Evolutionary conservation across 495 filamentous ascomycete genomes (phyloP).

Genomic region (Aspergillus hancockii): DNA sequence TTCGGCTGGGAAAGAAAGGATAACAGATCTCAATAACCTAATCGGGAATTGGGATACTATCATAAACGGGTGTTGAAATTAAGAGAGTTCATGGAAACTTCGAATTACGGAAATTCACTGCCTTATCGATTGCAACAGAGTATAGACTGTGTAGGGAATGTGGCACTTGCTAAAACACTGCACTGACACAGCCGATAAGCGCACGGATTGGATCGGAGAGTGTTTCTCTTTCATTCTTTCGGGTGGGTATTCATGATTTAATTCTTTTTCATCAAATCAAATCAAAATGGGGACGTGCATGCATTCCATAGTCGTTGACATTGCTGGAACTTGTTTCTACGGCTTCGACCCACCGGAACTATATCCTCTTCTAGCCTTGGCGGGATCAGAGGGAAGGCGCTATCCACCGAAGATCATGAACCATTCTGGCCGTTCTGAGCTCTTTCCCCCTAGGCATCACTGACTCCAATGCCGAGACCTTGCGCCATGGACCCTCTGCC

Average conservation of each 20-base stretch:
- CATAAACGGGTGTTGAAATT: not conserved
- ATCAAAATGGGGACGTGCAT: slow-evolving; percentile 2
- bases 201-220: not conserved
- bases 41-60: not conserved
- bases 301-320: slow-evolving; percentile 12
- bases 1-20: not conserved
- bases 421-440: not conserved
- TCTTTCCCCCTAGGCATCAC: slow-evolving; percentile 7
- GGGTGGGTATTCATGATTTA: not conserved
- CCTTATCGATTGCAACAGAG: not conserved
- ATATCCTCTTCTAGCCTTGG: slow-evolving; percentile 9
- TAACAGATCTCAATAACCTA: not conserved
- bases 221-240: not conserved
- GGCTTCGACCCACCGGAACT: slow-evolving; percentile 13
- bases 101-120: not conserved
- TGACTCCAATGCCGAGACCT: slow-evolving; percentile 9
- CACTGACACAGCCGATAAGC: not conserved
- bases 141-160: not conserved
- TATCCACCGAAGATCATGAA: slow-evolving; percentile 17
- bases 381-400: slow-evolving; percentile 7
- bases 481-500: slow-evolving; percentile 6
- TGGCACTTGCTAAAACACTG: not conserved
- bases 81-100: not conserved
- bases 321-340: slow-evolving; percentile 9
- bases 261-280: not conserved